These are phyloP conservation scores for Citropsis articulata DNA, from an alignment of 345 rosid genomes.

Conservation along the genomic window DNA sequence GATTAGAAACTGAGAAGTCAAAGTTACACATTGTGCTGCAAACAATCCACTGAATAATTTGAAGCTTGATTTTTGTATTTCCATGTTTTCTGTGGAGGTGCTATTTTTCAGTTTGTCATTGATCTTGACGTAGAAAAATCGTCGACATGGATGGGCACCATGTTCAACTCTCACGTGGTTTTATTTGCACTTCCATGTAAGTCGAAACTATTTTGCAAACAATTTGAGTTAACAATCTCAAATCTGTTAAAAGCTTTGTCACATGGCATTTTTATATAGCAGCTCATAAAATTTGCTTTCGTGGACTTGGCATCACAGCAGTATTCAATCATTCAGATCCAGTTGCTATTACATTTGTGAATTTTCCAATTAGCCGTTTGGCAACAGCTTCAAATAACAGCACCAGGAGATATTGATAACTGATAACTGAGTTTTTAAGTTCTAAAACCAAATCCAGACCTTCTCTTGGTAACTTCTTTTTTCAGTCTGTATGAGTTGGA, in stretches of 20 bases:
- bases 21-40: not conserved
- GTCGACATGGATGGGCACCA: not conserved
- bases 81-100: not conserved
- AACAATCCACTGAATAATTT: not conserved
- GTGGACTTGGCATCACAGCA: too few relatives aligned
- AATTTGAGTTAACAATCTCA: not conserved
- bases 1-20: not conserved
- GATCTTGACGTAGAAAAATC: not conserved
- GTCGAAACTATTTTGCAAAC: not conserved
- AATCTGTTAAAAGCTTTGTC: not conserved
- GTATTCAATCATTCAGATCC: not conserved
- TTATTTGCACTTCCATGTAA: not conserved
- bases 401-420: not conserved
- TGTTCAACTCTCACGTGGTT: not conserved
- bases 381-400: not conserved
- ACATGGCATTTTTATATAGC: not conserved
- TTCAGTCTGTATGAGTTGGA: conserved; percentile 14
- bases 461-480: conserved; percentile 15
- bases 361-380: not conserved
- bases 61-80: not conserved
- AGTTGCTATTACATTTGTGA: not conserved
- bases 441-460: conserved; percentile 19
- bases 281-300: not conserved
- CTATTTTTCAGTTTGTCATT: not conserved
- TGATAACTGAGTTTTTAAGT: not conserved